Evolutionary conservation across 495 filamentous ascomycete genomes (phyloP), one percentile per base, ranked within the genome.

Genomic region (Neurospora sp.): DNA sequence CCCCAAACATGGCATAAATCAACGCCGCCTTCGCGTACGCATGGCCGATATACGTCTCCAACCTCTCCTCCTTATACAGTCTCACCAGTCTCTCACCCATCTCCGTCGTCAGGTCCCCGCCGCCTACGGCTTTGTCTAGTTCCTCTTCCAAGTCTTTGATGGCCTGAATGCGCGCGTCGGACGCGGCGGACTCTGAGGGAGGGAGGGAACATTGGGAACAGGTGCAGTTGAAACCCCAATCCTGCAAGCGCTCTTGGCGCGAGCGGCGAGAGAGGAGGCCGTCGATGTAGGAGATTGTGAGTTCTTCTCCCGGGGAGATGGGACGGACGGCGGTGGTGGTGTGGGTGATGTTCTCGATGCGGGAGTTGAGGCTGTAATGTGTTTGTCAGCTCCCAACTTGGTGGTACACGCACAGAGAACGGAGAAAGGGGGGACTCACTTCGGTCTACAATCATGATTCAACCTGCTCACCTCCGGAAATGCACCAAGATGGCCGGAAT

Each of bases 381-480:
- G 4, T 37, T 7, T 37, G 35, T 37, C 35, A 37, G 35, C 4
- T 35, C 35, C 35, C 35, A 0, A 35, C 0, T 35, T 35, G 35
- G 35, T 35, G 35, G 35, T 35, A 35, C 35, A 35, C 35, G 35
- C 4, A 35, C 4, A 35, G 35, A 35, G 35, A 35, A 35, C 35
- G 35, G 38, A 39, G 38, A 9, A 4, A 16, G 40, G 3, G 9
- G 35, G 10, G 9, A 74, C 82, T 80, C 69, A 85, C 84, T 84
- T 85, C 40, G 84, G 83, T 20, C 83, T 74, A 42, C 84, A 85
- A 70, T 84, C 83, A 61, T 85, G 83, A 70, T 85, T 85, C 9
- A 85, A 73, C 69, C 75, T 75, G 38, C 79, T 77, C 18, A 84
- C 77, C 9, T 83, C 81, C 0, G 80, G 79, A 65, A 81, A 85